A percentile compares a stretch with the other conserved stretches of the same genome.
Evolutionary conservation across 2,329 filamentous ascomycete genomes (phyloP).

Genomic region (Cladophialophora exuberans): DNA sequence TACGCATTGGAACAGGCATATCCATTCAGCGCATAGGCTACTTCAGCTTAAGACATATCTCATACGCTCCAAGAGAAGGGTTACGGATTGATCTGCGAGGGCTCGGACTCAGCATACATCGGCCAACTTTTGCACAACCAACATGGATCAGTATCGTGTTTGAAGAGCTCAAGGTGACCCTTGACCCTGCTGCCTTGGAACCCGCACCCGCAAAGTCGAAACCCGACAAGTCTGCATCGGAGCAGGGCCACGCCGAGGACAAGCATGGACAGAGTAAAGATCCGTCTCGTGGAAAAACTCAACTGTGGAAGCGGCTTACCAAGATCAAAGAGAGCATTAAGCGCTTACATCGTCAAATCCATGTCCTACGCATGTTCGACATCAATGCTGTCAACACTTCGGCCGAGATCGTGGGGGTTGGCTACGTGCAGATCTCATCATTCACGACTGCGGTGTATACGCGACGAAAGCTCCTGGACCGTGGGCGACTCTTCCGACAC

Average conservation of each 20-base stretch:
- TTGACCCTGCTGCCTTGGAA: slow-evolving; percentile 73
- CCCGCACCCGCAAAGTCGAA: slow-evolving; percentile 15
- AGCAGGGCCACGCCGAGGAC: slow-evolving; percentile 15
- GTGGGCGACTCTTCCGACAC: slow-evolving; percentile 85
- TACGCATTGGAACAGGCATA: slow-evolving; percentile 89
- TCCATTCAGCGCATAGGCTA: slow-evolving; percentile 96
- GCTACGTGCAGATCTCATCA: slow-evolving; percentile 80
- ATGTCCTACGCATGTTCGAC: slow-evolving; percentile 88
- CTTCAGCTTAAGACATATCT: slow-evolving; percentile 85
- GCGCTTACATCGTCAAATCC: slow-evolving; percentile 79
- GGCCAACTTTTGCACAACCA: slow-evolving; percentile 93
- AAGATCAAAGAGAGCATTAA: slow-evolving; percentile 84
- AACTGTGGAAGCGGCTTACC: slow-evolving; percentile 80
- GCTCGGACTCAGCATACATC: slow-evolving; percentile 83
- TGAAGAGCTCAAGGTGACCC: slow-evolving; percentile 79
- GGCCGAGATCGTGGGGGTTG: slow-evolving; percentile 76
- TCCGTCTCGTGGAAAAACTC: slow-evolving; percentile 53
- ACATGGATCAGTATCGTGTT: slow-evolving; percentile 94
- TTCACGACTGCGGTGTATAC: slow-evolving; percentile 89
- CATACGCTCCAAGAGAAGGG: slow-evolving; percentile 87
- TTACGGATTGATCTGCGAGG: slow-evolving; percentile 87
- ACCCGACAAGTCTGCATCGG: slow-evolving; percentile 28
- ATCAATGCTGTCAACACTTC: slow-evolving; percentile 81
- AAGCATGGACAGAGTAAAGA: slow-evolving; percentile 34
- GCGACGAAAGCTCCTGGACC: slow-evolving; percentile 84